Conservation (phyloP, 768 basidiomycete species). For the Porpolomopsis calyptriformis region DNA sequence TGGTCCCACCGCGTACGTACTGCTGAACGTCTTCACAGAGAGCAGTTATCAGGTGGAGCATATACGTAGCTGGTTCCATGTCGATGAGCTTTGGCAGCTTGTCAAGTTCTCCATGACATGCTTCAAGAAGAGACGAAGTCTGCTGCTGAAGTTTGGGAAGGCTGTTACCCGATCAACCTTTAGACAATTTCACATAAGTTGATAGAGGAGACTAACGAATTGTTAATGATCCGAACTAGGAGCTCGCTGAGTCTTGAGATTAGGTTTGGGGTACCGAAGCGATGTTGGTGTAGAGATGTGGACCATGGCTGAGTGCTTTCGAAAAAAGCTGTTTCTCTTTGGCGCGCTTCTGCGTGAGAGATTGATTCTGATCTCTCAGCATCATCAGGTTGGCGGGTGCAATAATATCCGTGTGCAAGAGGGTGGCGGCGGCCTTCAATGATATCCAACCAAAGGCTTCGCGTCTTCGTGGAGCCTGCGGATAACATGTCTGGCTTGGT, state of each 20-base stretch:
- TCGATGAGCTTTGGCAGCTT: constrained; percentile 21
- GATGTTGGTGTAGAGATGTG: constrained; percentile 12
- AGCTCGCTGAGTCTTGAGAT: constrained; percentile 25
- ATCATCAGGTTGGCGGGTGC: constrained; percentile 34
- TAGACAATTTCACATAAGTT: background rate
- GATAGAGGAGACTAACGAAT: constrained; percentile 12
- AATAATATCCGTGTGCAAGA: constrained; percentile 33
- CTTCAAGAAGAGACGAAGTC: constrained; percentile 15
- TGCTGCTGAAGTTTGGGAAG: constrained; percentile 23
- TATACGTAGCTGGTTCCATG: constrained; percentile 27
- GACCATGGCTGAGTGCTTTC: constrained; percentile 26
- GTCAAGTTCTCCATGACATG: constrained; percentile 17
- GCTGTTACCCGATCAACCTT: constrained; percentile 8
- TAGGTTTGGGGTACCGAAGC: constrained; percentile 29
- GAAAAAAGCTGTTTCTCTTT: constrained; percentile 28
- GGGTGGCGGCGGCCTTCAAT: constrained; percentile 30
- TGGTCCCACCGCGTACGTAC: constrained; percentile 19
- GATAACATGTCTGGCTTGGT: constrained; percentile 45
- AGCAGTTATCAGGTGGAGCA: constrained; percentile 24
- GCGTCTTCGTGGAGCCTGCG: constrained; percentile 24
- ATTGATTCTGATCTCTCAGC: constrained; percentile 22
- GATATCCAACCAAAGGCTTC: constrained; percentile 32
- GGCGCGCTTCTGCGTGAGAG: constrained; percentile 22
- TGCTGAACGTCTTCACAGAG: constrained; percentile 23
- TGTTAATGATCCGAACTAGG: constrained; percentile 27